Evolutionary conservation across 2,329 filamentous ascomycete genomes (phyloP), one percentile per base, ranked within the genome.

Genomic region (Trichoderma cornu-damae): DNA sequence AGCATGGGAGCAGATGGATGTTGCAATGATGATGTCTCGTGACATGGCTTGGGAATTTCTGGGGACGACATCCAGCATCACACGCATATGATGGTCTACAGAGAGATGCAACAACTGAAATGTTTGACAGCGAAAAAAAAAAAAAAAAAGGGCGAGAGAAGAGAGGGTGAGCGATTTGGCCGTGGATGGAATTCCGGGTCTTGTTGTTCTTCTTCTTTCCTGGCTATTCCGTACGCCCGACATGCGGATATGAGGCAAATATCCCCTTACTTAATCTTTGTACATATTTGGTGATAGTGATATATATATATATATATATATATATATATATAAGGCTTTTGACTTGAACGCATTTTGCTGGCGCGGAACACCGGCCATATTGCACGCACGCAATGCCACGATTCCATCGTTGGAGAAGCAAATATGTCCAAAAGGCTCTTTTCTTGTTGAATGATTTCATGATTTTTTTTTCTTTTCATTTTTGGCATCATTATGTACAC

Each of bases 401-500:
- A 28, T 14, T 28, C n/a, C n/a, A 42, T 42, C 52, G 52, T 28
- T 52, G 5, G 22, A 20, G 34, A 4, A 35, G 14, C 11, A 18
- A 3, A 20, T 30, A 46, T 8, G 42, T 38, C 20, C 46, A 43
- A 18, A 2, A 18, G 7, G 11, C n/a, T 37, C n/a, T n/a, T n/a
- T n/a, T n/a, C n/a, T n/a, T n/a, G n/a, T n/a, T 26, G n/a, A 18
- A 49, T 48, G 14, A 28, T 43, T 30, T 58, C 42, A 22, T 58
- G 14, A 42, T 42, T 54, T n/a, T n/a, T n/a, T n/a, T n/a, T n/a
- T n/a, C n/a, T n/a, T n/a, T n/a, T n/a, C n/a, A n/a, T n/a, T n/a
- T 47, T 58, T 43, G 37, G 49, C 49, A 49, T 58, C 57, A n/a
- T n/a, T 58, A 58, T 58, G 57, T 58, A 58, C 57, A 58, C n/a